Percentiles rank a stretch among this genome's conserved stretches.
phyloP scores from a whole-genome alignment of 2,329 filamentous ascomycete genomes.

The Macrophomina tecta region DNA sequence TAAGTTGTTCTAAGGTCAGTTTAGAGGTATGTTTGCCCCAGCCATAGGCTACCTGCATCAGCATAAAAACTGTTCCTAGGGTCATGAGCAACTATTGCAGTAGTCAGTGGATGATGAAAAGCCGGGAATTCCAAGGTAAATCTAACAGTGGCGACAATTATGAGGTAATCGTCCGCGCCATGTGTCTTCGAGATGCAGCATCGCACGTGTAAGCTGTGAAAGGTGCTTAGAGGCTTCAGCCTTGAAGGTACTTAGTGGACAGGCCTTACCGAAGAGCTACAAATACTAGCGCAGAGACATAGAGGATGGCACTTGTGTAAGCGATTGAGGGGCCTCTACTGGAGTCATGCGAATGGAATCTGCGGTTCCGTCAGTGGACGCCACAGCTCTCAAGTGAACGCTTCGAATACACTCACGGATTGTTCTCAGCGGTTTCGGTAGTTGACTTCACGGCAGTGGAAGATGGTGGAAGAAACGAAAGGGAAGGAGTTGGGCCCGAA shows the following conservation, averaged over 20 bases:
- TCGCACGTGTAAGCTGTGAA: not conserved
- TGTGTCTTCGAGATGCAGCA: not conserved
- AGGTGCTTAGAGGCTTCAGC: not conserved
- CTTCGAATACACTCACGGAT: not conserved
- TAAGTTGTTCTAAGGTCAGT: not conserved
- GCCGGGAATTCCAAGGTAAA: not conserved
- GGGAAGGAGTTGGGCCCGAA: slow-evolving; percentile 2
- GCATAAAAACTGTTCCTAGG: not conserved
- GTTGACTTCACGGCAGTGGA: not conserved
- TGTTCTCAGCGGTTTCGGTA: not conserved
- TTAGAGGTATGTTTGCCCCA: slow-evolving; percentile 16
- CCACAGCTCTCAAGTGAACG: not conserved
- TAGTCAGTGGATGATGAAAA: not conserved
- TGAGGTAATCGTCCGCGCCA: slow-evolving; percentile 9
- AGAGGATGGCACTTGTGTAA: not conserved
- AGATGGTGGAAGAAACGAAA: not conserved
- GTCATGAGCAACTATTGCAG: not conserved
- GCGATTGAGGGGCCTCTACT: not conserved
- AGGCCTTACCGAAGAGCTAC: not conserved
- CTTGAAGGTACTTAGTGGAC: too few relatives aligned
- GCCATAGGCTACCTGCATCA: slow-evolving; percentile 11
- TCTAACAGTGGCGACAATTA: not conserved
- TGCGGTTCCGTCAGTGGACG: not conserved
- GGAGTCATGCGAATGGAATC: not conserved
- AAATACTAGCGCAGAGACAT: not conserved